A percentile compares a stretch with the other conserved stretches of the same genome.
phyloP scores from a whole-genome alignment of 1,284 basidiomycete genomes.

The Ceraceosorus guamensis region DNA sequence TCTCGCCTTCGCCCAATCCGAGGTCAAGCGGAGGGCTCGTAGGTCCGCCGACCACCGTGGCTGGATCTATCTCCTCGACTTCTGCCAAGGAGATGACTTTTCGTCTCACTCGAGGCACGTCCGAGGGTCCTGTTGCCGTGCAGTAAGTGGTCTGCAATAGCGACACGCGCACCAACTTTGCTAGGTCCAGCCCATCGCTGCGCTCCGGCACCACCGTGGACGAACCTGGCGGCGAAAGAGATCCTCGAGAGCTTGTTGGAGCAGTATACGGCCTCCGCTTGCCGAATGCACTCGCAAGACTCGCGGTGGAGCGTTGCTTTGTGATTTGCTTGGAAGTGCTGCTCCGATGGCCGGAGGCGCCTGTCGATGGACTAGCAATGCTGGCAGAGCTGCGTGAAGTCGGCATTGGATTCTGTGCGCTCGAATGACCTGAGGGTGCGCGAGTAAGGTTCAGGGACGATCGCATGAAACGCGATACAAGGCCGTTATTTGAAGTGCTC shows the following conservation, averaged over 20 bases:
- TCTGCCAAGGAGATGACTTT: constrained; percentile 35
- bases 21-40: not conserved
- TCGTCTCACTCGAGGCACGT: constrained; percentile 27
- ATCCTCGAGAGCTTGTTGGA: constrained; percentile 12
- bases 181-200: constrained; percentile 21
- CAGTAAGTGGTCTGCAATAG: constrained; percentile 38
- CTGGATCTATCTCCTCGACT: constrained; percentile 36
- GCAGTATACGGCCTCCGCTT: constrained; percentile 29
- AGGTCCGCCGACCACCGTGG: constrained; percentile 8
- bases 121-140: constrained; percentile 31
- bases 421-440: not conserved
- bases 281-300: constrained; percentile 23
- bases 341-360: not conserved
- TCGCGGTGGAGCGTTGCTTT: constrained; percentile 2
- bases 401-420: not conserved
- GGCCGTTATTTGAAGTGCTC: constrained; percentile 7
- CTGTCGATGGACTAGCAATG: not conserved
- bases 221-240: not conserved
- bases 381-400: not conserved
- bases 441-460: constrained; percentile 18
- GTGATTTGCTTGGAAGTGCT: constrained; percentile 1
- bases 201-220: not conserved
- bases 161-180: constrained; percentile 31
- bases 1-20: not conserved
- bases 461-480: constrained; percentile 20